Base-by-base conservation (phyloP, 768 basidiomycete genomes). In the Coprinellus micaceus region DNA sequence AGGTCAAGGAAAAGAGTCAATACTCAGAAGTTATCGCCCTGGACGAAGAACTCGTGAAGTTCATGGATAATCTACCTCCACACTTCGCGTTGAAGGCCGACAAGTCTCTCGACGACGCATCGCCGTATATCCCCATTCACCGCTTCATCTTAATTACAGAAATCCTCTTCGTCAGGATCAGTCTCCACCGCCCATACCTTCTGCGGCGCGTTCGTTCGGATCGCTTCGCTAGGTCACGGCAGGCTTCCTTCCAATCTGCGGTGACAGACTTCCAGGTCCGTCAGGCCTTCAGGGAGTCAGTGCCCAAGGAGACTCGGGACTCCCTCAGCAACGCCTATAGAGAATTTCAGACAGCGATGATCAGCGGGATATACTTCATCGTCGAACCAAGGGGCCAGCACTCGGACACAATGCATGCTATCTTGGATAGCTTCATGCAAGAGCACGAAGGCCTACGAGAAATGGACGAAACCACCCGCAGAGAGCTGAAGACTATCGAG, bases 121-220 rank as follows among this genome's bases (percentile, higher is more conserved):
- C 75, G 63, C 75, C 74, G 37, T 91, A 80, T 63, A 76, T 97
- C 52, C 86, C 90, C 2, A 78, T 89, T 37, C 94, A 97, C 64
- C 84, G 94, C 45, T 96, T 91, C 72, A 81, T 96, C 41, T 80
- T 97, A 53, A 84, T 90, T 50, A 95, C 94, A 0, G 94, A 97
- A 69, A 84, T 94, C 52, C 79, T 92, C 46, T 94, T 93, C 65
- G 86, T 93, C 51, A 81, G 91, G 55, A 87, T 90, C 64, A 86
- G 87, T 64, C 73, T 94, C 29, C 88, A 96, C 69, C 83, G 94
- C 28, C 94, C 94, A 2, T 97, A 95, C 70, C 77, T 97, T 39
- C 74, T 97, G 40, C 83, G 93, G 50, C 82, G 84, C 46, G 78
- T 94, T 46, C 79, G 82, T 65, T 87, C 87, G 39, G 89, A 91